Evolutionary conservation across 768 basidiomycete genomes (phyloP), one percentile per base, ranked within the genome.

Genomic region (Termitomyces sp.): DNA sequence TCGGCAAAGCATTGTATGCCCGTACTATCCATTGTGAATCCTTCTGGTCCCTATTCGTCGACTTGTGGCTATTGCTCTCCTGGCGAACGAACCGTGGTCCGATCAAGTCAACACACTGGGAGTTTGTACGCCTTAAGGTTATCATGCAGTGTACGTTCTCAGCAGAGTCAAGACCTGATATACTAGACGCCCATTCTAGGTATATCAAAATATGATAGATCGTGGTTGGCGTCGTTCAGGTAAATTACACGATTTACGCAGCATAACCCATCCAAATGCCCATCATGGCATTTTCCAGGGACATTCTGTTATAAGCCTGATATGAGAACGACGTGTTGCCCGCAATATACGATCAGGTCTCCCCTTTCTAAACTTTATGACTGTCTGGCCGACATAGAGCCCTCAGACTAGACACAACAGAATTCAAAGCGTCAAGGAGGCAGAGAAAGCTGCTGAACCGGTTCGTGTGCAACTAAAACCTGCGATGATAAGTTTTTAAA

Each of bases 291-390:
- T 7, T 31, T 39, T 16, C n/a, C 9, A 81, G 82, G 82, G 4
- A 77, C 75, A 31, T 95, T 87, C 73, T 86, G 92, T 66, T 98
- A 98, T 72, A 93, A 91, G 62, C 95, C 95, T 4, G 86, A 95
- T 70, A 76, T 95, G 71, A 81, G 76, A 61, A 69, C 73, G 6
- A 88, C 93, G 11, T 98, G 96, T 69, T 98, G 96, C 69, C 93
- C 95, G 0, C 91, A 94, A 64, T 96, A 97, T 69, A 93, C 96
- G 3, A 98, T 98, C 70, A 91, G 84, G 93, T 90, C 65, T 52
- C 61, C 52, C 31, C 49, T 27, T 44, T 31, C 61, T 46, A 61
- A 22, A 34, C 34, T 60, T 24, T 57, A 41, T 58, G 54, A 55
- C 31, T 58, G 41, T 36, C 56, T 36, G 42, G 41, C 20, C 27